A percentile compares a stretch with the other conserved stretches of the same genome.
Evolutionary conservation across 2,329 filamentous ascomycete genomes (phyloP).

Genomic region (Geosmithia morbida): DNA sequence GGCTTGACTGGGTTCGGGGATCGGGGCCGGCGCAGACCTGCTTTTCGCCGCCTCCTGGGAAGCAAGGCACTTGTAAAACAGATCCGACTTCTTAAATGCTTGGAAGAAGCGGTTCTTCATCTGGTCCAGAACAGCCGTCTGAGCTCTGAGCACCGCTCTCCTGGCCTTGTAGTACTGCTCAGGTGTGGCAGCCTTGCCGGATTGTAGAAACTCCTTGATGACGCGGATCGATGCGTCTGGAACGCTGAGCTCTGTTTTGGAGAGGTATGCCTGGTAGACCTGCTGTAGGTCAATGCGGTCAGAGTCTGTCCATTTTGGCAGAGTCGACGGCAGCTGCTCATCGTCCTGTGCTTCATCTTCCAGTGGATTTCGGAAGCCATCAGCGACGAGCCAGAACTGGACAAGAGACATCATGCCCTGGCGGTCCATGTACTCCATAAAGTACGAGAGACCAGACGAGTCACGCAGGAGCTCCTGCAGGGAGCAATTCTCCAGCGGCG

Average conservation of each 20-base stretch:
- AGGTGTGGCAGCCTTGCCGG: slow-evolving; percentile 61
- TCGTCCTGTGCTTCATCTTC: slow-evolving; percentile 58
- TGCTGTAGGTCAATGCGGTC: slow-evolving; percentile 81
- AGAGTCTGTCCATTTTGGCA: slow-evolving; percentile 63
- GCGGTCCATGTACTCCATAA: slow-evolving; percentile 99
- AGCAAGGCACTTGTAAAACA: slow-evolving; percentile 92
- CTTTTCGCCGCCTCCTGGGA: slow-evolving; percentile 56
- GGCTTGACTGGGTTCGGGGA: slow-evolving; percentile 4
- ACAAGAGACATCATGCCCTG: slow-evolving; percentile 76
- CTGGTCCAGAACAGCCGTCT: slow-evolving; percentile 70
- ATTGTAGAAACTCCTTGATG: slow-evolving; percentile 65
- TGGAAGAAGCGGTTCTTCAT: slow-evolving; percentile 73
- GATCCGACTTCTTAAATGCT: slow-evolving; percentile 78
- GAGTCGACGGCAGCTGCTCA: slow-evolving; percentile 47
- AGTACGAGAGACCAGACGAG: slow-evolving; percentile 83
- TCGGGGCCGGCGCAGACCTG: slow-evolving; percentile 6
- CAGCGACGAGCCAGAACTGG: slow-evolving; percentile 97
- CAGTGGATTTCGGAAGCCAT: slow-evolving; percentile 86
- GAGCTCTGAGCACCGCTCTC: slow-evolving; percentile 65
- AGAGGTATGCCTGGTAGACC: slow-evolving; percentile 81
- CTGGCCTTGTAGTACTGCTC: slow-evolving; percentile 74
- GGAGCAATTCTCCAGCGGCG: slow-evolving; percentile 54
- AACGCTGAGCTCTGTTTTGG: slow-evolving; percentile 67
- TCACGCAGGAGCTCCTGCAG: slow-evolving; percentile 80
- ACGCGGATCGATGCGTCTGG: slow-evolving; percentile 51